Percentiles rank a stretch among this genome's conserved stretches.
These are phyloP conservation scores for Penicillium crustosum DNA, from an alignment of 2,329 filamentous ascomycete genomes.

Conservation along the genomic window DNA sequence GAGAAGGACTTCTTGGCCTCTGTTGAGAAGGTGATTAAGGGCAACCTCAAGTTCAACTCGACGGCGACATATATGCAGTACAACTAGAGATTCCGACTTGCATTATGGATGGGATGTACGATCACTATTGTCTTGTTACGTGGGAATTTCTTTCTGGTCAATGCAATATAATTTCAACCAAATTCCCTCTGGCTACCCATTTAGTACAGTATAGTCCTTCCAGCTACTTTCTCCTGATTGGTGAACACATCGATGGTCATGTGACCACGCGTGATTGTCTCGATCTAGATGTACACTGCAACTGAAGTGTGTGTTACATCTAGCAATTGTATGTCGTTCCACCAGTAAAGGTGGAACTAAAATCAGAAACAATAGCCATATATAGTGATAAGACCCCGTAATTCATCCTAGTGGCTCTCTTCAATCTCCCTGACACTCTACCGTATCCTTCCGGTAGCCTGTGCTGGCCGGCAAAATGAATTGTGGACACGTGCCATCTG, in stretches of 20 bases:
- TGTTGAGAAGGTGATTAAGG: slow-evolving; percentile 99
- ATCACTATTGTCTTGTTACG: slow-evolving; percentile 32
- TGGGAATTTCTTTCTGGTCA: slow-evolving; percentile 12
- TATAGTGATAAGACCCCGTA: neutral
- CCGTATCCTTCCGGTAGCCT: slow-evolving; percentile 23
- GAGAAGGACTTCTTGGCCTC: slow-evolving; percentile 98
- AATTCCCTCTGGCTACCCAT: neutral
- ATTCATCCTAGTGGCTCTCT: neutral
- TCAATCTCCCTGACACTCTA: slow-evolving; percentile 2
- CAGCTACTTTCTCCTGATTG: neutral
- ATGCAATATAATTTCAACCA: slow-evolving; percentile 24
- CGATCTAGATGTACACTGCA: neutral
- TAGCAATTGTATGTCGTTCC: neutral
- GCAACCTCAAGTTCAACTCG: slow-evolving; percentile 98
- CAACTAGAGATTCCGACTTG: slow-evolving; percentile 64
- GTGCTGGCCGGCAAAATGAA: slow-evolving; percentile 29
- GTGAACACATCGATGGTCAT: neutral
- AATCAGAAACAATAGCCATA: neutral
- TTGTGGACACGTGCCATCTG: slow-evolving; percentile 31
- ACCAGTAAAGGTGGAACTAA: neutral
- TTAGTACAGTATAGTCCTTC: neutral
- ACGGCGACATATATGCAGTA: slow-evolving; percentile 99
- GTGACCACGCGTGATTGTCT: neutral
- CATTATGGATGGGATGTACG: slow-evolving; percentile 36
- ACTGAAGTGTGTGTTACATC: neutral